phyloP scores from a whole-genome alignment of 441 rosid species.

The Omphalea diandra region DNA sequence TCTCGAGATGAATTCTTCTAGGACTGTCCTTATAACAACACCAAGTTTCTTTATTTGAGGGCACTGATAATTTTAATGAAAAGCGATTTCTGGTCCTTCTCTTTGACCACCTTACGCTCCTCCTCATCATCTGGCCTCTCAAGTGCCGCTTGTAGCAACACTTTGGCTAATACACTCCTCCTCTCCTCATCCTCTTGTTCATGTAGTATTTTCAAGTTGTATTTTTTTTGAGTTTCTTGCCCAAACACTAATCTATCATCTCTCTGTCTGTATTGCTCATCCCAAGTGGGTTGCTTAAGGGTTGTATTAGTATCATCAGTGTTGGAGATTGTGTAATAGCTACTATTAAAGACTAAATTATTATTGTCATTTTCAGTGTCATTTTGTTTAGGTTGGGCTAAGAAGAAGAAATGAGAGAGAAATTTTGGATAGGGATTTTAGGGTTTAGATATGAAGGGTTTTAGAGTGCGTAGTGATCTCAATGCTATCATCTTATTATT shows the following conservation, averaged over 20 bases:
- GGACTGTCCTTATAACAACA: no score
- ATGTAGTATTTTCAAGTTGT: slow-evolving; percentile 24
- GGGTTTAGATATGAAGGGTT: slow-evolving; percentile 1
- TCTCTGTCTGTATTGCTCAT: slow-evolving; percentile 54
- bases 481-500: slow-evolving; percentile 51
- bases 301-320: slow-evolving; percentile 19
- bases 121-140: slow-evolving; percentile 64
- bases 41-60: no score
- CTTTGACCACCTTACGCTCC: slow-evolving; percentile 62
- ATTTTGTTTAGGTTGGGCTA: slow-evolving; percentile 54
- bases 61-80: slow-evolving; percentile 93
- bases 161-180: slow-evolving; percentile 64
- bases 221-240: slow-evolving; percentile 38
- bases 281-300: slow-evolving; percentile 53
- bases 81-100: slow-evolving; percentile 93
- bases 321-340: slow-evolving; percentile 40
- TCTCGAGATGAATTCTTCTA: no score
- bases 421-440: slow-evolving; percentile 5
- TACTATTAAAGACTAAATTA: slow-evolving; percentile 64
- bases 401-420: slow-evolving; percentile 43
- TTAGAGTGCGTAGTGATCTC: slow-evolving; percentile 37
- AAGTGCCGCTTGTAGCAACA: slow-evolving; percentile 76
- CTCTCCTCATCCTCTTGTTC: slow-evolving; percentile 43
- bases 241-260: slow-evolving; percentile 54
- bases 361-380: slow-evolving; percentile 36